Conservation (phyloP, 148 eudicot genomes). For the Polygonum aviculare region DNA sequence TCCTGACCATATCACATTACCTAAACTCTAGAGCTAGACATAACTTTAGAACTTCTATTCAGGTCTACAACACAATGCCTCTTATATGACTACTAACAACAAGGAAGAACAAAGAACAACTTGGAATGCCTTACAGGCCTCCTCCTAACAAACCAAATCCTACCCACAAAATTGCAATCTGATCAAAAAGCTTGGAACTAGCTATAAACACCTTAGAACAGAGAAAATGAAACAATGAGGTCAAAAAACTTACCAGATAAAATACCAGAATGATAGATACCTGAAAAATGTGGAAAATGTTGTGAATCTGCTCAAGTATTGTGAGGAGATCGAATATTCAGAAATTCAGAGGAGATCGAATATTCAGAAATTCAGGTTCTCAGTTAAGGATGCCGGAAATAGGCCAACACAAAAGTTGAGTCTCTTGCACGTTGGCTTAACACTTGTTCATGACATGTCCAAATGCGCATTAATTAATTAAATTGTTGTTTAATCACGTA, state of each 20-base stretch:
- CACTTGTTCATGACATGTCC: not conserved
- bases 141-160: not conserved
- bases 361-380: not conserved
- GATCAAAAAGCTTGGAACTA: not conserved
- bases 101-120: not conserved
- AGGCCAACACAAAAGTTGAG: not conserved
- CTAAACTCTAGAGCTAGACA: not conserved
- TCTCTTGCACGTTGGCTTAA: conserved; percentile 1
- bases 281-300: not conserved
- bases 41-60: not conserved
- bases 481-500: not conserved
- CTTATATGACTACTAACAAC: not conserved
- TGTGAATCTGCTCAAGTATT: not conserved
- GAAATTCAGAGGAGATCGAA: not conserved
- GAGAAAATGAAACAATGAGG: not conserved
- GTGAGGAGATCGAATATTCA: not conserved
- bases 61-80: not conserved
- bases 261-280: not conserved
- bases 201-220: not conserved
- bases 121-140: not conserved
- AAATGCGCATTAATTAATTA: not conserved
- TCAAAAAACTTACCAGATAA: not conserved
- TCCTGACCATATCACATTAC: not conserved
- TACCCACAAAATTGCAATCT: not conserved
- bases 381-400: not conserved